Conservation (phyloP, 805 yeast species). For the Lipomyces chichibuensis region DNA sequence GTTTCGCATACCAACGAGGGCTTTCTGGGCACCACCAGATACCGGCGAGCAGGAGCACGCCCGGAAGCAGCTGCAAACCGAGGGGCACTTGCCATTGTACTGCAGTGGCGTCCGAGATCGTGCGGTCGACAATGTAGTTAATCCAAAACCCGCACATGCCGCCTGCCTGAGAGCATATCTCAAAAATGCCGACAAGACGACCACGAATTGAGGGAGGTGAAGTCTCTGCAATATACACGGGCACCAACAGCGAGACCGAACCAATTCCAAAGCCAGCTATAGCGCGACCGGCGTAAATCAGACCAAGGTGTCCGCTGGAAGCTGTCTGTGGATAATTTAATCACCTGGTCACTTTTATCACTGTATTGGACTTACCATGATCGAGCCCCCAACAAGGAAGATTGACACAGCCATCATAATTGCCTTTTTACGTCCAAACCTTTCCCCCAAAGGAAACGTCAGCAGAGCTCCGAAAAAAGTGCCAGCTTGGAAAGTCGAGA, state of each 20-base stretch:
- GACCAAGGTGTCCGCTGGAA: constrained; percentile 38
- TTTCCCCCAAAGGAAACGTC: constrained; percentile 44
- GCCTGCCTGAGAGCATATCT: constrained; percentile 64
- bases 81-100: constrained; percentile 69
- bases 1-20: constrained; percentile 51
- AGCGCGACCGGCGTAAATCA: constrained; percentile 55
- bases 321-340: constrained; percentile 54
- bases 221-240: constrained; percentile 66
- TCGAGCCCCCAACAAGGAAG: constrained; percentile 45
- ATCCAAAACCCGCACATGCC: constrained; percentile 62
- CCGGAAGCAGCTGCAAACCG: constrained; percentile 61
- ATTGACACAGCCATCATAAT: constrained; percentile 48
- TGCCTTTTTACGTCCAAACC: constrained; percentile 13
- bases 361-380: not conserved
- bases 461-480: constrained; percentile 50
- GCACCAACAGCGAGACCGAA: constrained; percentile 65
- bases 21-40: constrained; percentile 47
- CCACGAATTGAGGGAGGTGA: constrained; percentile 65
- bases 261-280: constrained; percentile 71
- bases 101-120: constrained; percentile 56
- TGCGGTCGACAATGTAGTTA: constrained; percentile 50
- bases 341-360: constrained; percentile 42
- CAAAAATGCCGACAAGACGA: constrained; percentile 60
- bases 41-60: constrained; percentile 51
- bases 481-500: constrained; percentile 24